phyloP scores from a whole-genome alignment of 2,329 filamentous ascomycete genomes.

The Lachnellula occidentalis region DNA sequence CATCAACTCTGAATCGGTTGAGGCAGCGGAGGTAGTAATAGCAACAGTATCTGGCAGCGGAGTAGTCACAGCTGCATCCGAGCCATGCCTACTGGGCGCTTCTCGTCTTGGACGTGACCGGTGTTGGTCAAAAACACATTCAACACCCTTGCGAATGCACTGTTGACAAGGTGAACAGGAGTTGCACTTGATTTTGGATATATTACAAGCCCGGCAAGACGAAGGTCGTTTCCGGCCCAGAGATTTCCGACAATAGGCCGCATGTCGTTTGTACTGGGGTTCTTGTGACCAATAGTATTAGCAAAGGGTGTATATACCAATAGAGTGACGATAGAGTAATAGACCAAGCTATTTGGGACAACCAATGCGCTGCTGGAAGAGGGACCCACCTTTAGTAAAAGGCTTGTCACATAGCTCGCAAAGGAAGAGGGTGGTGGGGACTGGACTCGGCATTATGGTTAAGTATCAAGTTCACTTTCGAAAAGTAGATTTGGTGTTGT shows the following conservation, averaged over 20 bases:
- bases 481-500: not conserved
- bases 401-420: not conserved
- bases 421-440: not conserved
- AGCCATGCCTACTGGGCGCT: not conserved
- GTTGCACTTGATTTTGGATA: conserved; percentile 23
- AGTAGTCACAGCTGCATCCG: conserved; percentile 17
- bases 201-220: conserved; percentile 21
- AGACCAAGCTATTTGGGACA: not conserved
- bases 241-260: not conserved
- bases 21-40: not conserved
- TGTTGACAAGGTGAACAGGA: conserved; percentile 14
- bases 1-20: not conserved
- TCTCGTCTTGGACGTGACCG: not conserved
- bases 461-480: not conserved
- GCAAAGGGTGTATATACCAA: not conserved
- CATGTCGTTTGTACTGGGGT: not conserved
- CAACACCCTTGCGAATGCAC: conserved; percentile 17
- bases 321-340: not conserved
- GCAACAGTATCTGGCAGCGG: conserved; percentile 35
- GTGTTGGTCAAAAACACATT: conserved; percentile 17
- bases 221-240: not conserved
- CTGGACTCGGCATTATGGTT: not conserved
- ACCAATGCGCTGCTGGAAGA: not conserved
- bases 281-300: not conserved
- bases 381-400: not conserved